A percentile compares a stretch with the other conserved stretches of the same genome.
These are phyloP conservation scores for Microcos paniculata DNA, from an alignment of 345 rosid species.

Conservation along the genomic window DNA sequence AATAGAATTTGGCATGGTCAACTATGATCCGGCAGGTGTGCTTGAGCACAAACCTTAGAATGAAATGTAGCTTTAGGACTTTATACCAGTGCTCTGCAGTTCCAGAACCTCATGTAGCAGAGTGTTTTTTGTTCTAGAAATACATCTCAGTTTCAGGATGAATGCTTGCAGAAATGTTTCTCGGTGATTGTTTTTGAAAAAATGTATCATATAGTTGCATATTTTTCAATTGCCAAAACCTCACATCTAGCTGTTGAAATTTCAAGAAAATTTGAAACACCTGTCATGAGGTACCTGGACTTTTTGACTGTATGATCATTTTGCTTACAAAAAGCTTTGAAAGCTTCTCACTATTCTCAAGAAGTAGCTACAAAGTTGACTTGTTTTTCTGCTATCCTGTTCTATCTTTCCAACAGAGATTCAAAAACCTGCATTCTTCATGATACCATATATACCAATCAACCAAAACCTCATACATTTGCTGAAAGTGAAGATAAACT, in stretches of 20 bases:
- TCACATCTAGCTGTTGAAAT: neutral
- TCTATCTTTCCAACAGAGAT: neutral
- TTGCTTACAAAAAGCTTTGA: no score
- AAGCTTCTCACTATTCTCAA: no score
- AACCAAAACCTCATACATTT: neutral
- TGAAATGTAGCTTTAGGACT: neutral
- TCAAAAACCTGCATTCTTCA: neutral
- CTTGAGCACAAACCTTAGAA: neutral
- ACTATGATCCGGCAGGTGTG: neutral
- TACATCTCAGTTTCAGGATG: neutral
- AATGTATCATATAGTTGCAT: neutral
- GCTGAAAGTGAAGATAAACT: neutral
- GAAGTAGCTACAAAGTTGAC: no score
- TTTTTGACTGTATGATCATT: no score
- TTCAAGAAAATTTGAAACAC: no score
- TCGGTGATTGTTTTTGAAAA: neutral
- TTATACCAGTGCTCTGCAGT: neutral
- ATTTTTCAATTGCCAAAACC: neutral
- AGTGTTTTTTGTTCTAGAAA: neutral
- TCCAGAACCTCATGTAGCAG: neutral
- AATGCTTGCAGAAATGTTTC: neutral
- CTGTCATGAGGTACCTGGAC: no score
- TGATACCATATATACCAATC: neutral
- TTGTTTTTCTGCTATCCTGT: no score
- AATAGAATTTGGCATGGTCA: neutral